Evolutionary conservation across 2,329 filamentous ascomycete genomes (phyloP), one percentile per base, ranked within the genome.

Genomic region (Pseudogymnoascus verrucosus): DNA sequence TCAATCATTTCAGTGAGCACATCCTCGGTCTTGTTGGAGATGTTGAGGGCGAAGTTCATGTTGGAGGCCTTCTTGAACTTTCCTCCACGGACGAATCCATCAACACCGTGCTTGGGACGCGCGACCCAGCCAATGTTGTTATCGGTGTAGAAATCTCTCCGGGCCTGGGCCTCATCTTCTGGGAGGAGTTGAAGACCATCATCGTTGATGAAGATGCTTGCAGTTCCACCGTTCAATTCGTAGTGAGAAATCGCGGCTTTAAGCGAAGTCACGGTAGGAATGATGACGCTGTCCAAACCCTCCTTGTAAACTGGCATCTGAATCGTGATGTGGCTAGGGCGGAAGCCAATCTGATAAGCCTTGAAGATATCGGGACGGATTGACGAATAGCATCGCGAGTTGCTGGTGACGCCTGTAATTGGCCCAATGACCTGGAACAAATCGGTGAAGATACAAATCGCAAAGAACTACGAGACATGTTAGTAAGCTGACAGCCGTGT

Each of bases 21-120:
- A 10, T 83, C 81, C 72, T 90, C 88, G 2, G 89, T 81, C 64
- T 82, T 79, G 70, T 83, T 82, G 37, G 82, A 85, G 61, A 88
- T 75, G 68, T 81, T 82, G 64, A 90, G 77, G 2, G 81, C 86
- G 70, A 86, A 90, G 73, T 90, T 90, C 87, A 90, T 90, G 76
- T 90, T 90, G 28, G 86, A 89, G 1, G 86, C 86, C 75, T 89
- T 89, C 77, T 89, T 89, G 78, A 89, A 89, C 71, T 88, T 88
- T 63, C 86, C 86, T 40, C 78, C 78, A 40, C 84, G 78, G 16
- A 81, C 65, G 68, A 83, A 86, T 16, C 76, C 77, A 44, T 78
- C 73, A 23, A 77, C 75, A 62, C 78, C 78, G 28, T 79, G 76
- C 28, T 74, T 77, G 5, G 78, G 78, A 11, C 84, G 79, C 1